These are phyloP conservation scores for Cercospora canescens DNA, from an alignment of 2,329 filamentous ascomycete species.

Conservation along the genomic window DNA sequence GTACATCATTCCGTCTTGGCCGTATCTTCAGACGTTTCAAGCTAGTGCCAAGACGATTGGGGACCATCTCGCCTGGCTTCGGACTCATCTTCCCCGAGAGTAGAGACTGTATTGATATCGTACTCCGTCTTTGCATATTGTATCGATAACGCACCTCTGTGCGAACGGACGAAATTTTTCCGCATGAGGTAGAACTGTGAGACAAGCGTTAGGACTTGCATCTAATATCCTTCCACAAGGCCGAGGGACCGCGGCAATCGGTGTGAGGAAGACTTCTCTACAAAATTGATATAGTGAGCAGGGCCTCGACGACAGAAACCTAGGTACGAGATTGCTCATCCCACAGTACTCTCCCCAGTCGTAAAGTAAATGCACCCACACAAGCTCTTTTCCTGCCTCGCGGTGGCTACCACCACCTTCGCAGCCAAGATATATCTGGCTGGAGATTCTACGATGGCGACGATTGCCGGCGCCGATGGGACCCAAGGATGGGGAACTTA, in stretches of 20 bases:
- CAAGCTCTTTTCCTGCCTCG: background rate
- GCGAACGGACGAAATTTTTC: background rate
- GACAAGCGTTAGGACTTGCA: background rate
- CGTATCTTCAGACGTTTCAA: background rate
- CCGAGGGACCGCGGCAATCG: background rate
- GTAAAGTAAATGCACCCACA: background rate
- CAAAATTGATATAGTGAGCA: background rate
- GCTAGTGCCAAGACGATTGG: background rate
- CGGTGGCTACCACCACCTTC: background rate
- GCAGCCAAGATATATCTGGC: slow-evolving; percentile 54
- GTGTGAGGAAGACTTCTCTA: background rate
- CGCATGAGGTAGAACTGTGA: background rate
- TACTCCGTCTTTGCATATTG: background rate
- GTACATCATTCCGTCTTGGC: background rate
- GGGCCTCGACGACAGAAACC: background rate
- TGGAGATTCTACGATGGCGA: slow-evolving; percentile 64
- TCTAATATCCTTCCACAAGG: background rate
- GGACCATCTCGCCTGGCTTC: background rate
- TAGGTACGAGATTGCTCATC: background rate
- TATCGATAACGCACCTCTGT: background rate
- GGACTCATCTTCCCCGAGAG: background rate
- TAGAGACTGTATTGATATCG: background rate
- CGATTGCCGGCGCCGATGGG: slow-evolving; percentile 31
- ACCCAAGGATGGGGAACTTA: slow-evolving; percentile 62
- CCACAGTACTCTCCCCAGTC: background rate